Base-by-base conservation (phyloP, 371 early-diverging fungal species). In the Syncephalis fuscata region DNA sequence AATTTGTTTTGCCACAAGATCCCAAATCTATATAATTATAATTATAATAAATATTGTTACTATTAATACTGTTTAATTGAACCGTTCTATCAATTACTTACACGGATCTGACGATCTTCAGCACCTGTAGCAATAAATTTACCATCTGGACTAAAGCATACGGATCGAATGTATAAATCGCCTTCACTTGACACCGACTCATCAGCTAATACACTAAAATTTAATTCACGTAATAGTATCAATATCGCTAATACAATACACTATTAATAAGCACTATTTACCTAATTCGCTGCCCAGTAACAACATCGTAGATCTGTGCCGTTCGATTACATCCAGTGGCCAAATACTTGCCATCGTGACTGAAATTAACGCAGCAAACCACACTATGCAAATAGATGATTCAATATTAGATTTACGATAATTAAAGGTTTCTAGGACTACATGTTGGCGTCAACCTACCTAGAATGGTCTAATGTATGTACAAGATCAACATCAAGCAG, bases 331-430 rank as follows among this genome's bases (percentile, higher is more conserved):
- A 93, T 4, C 97, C 97, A 1, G 95, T 90, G 20, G 95, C 97
- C 38, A 97, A 70, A 50, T 74, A 82, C 52, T 82, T 78, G 42
- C 95, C 95, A 58, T 93, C 91, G 15, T 74, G 67, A 52, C 91
- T 91, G 55, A 94, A 97, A 49, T 83, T 82, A 44, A 95, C 94
- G 62, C 93, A 97, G 65, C 97, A 97, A 4, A 95, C 97, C 15
- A 97, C 97, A 55, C 82, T 79, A 10, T 11, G 20, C 11, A 44
- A n/a, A 22, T 20, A 36, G 1, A 32, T 11, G 32, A 4, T 4
- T 32, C 4, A 7, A 32, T 32, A 32, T 45, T n/a, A n/a, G n/a
- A n/a, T n/a, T n/a, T n/a, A n/a, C n/a, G n/a, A n/a, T 49, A 32
- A 1, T 25, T 25, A 7, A 27, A 19, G n/a, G n/a, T n/a, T n/a